Evolutionary conservation across 2,329 filamentous ascomycete genomes (phyloP).

Genomic region (Fusarium miscanthi): DNA sequence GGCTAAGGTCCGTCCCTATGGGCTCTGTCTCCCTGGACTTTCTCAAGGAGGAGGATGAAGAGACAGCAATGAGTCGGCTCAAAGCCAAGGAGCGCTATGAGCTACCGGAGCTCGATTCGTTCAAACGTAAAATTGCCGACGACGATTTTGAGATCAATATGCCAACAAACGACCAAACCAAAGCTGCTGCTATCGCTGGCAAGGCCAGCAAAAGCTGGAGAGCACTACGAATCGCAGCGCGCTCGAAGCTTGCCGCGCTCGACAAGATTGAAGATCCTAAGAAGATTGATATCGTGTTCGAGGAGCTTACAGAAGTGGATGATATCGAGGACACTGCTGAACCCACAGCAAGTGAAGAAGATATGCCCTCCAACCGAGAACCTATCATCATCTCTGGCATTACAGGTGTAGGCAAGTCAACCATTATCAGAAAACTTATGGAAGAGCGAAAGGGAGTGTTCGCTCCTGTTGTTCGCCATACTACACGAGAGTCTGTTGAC

Average conservation of each 20-base stretch:
- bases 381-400: slow-evolving; percentile 77
- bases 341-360: slow-evolving; percentile 47
- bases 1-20: slow-evolving; percentile 74
- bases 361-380: slow-evolving; percentile 60
- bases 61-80: slow-evolving; percentile 73
- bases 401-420: slow-evolving; percentile 70
- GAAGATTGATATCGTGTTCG: slow-evolving; percentile 70
- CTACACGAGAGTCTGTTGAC: slow-evolving; percentile 61
- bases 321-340: slow-evolving; percentile 51
- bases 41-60: slow-evolving; percentile 72
- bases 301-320: slow-evolving; percentile 57
- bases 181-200: slow-evolving; percentile 68
- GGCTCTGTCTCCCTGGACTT: slow-evolving; percentile 83
- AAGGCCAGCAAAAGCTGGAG: slow-evolving; percentile 94
- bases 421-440: slow-evolving; percentile 71
- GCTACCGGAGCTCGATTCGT: slow-evolving; percentile 75
- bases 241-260: slow-evolving; percentile 78
- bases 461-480: slow-evolving; percentile 66
- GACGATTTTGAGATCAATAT: slow-evolving; percentile 90
- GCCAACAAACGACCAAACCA: slow-evolving; percentile 72
- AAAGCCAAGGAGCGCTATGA: slow-evolving; percentile 73
- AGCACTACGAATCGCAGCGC: slow-evolving; percentile 82
- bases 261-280: slow-evolving; percentile 89
- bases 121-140: slow-evolving; percentile 78
- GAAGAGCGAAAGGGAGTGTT: slow-evolving; percentile 74